Conservation (phyloP, 352 stramenopile species). For the Globisporangium uncinulatum region DNA sequence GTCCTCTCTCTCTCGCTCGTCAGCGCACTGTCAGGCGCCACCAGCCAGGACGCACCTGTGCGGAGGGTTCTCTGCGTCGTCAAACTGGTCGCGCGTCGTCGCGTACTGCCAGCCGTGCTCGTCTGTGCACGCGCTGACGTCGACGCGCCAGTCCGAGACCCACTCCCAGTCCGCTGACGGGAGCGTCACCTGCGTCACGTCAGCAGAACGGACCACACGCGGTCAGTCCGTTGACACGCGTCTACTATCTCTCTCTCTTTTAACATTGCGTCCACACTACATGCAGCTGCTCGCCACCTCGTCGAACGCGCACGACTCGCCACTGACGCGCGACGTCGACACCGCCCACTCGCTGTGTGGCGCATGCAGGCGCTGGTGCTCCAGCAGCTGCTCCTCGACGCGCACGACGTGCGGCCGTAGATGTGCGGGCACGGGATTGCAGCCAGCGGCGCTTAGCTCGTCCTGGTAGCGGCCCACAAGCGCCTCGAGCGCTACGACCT, state of each 20-base stretch:
- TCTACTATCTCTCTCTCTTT: too few species aligned
- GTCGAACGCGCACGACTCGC: constrained; percentile 30
- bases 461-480: constrained; percentile 61
- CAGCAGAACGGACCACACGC: background rate
- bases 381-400: constrained; percentile 47
- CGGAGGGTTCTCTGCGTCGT: constrained; percentile 9
- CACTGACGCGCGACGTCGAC: constrained; percentile 18
- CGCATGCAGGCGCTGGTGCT: constrained; percentile 41
- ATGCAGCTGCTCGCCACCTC: constrained; percentile 17
- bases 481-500: constrained; percentile 49
- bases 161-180: constrained; percentile 57
- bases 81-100: constrained; percentile 24
- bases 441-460: constrained; percentile 22
- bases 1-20: too few species aligned
- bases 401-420: constrained; percentile 13
- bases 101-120: constrained; percentile 54
- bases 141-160: constrained; percentile 42
- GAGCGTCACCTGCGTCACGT: constrained; percentile 28
- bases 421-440: background rate
- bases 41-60: constrained; percentile 6
- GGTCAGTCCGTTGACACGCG: too few species aligned
- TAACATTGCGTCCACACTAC: too few species aligned
- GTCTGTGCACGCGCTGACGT: constrained; percentile 44
- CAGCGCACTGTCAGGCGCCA: too few species aligned
- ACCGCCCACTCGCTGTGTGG: constrained; percentile 11